Base-by-base conservation (phyloP, 2,329 filamentous ascomycete genomes). In the Botrytis elliptica region DNA sequence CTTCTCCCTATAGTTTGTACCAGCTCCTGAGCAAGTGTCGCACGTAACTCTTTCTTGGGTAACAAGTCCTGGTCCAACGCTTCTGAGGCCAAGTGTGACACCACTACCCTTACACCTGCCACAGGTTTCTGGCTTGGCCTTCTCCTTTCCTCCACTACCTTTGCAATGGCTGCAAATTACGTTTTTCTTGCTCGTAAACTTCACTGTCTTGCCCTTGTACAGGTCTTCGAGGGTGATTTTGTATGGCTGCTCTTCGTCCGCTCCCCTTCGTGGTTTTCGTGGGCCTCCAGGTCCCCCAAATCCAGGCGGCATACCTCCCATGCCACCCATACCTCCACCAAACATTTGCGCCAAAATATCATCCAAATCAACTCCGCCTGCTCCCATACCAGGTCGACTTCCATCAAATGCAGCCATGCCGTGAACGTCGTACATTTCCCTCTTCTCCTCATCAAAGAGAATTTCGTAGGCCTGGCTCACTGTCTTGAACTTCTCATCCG, bases 171-270 rank as follows among this genome's bases (percentile, higher is more conserved):
- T 88, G 84, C 96, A 99, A 75, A 97, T 87, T 75, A 98, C 89
- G 81, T 97, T 95, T 86, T 98, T 98, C 80, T 95, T 97, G 80
- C 93, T 96, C 14, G 94, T 91, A 82, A 99, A 98, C 84, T 97
- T 96, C 81, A 97, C 96, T 0, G 96, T 98, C 87, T 98, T 98
- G 80, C 96, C 96, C 85, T 97, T 98, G 88, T 98, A 99, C 46
- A 99, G 87, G 83, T 99, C 96, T 82, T 98, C 96, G 74, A 99
- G 85, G 3, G 90, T 92, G 74, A 98, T 93, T 82, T 94, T 91
- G 84, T 99, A 98, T 79, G 93, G 89, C 80, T 97, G 93, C 82
- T 97, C 92, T 83, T 98, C 95, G 78, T 95, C 91, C 71, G 88
- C 90, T 64, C 95, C 94, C 79, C 90, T 92, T 74, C 91, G 87